Percentiles rank a stretch among this genome's conserved stretches.
Evolutionary conservation across 1,139 yeast species (phyloP).

Genomic region (Protomyces lactucae-debilis): DNA sequence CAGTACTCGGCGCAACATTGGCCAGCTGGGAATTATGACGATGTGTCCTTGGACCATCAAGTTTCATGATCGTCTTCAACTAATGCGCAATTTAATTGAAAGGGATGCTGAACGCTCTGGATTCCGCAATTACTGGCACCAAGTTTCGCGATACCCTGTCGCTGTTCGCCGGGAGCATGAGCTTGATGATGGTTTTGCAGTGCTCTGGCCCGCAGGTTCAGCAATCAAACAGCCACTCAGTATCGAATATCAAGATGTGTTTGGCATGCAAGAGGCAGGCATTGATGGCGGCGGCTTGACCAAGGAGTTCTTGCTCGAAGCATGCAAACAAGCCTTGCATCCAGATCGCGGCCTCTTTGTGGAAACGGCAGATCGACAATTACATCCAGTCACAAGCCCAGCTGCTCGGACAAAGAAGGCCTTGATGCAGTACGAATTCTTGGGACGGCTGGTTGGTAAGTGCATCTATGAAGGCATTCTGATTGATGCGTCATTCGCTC

Average conservation of each 20-base stretch:
- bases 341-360: conserved; percentile 48
- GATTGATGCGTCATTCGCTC: conserved; percentile 79
- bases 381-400: conserved; percentile 59
- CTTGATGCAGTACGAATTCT: conserved; percentile 51
- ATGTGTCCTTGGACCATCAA: conserved; percentile 74
- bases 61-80: conserved; percentile 64
- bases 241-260: conserved; percentile 64
- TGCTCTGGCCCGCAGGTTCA: conserved; percentile 48
- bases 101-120: conserved; percentile 44
- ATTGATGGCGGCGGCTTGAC: conserved; percentile 97
- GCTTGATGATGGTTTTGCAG: conserved; percentile 67
- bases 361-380: conserved; percentile 53
- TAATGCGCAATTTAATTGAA: conserved; percentile 62
- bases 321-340: conserved; percentile 63
- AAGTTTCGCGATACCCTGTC: conserved; percentile 43
- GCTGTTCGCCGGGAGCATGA: conserved; percentile 63
- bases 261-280: conserved; percentile 77
- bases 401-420: conserved; percentile 37
- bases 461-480: conserved; percentile 81
- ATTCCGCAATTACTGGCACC: conserved; percentile 30
- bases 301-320: conserved; percentile 76
- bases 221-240: conserved; percentile 56
- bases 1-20: conserved; percentile 7
- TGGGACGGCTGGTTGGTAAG: conserved; percentile 82
- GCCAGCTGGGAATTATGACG: conserved; percentile 50